Conservation (phyloP, 805 yeast species). For the Candida xiaguanensis region DNA sequence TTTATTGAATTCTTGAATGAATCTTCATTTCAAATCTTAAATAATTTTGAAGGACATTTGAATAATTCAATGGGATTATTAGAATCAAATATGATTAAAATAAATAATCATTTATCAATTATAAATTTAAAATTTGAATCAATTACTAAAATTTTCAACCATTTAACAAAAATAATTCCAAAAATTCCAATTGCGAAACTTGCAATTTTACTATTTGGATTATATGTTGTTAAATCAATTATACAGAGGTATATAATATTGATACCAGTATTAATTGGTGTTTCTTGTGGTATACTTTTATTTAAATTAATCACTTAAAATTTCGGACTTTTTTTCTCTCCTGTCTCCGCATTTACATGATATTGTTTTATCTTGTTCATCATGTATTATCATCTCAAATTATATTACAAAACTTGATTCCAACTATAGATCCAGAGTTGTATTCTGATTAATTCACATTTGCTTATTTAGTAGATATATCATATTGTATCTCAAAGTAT, state of each 20-base stretch:
- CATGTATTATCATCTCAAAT: neutral
- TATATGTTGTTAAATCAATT: too few species aligned
- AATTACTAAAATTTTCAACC: neutral
- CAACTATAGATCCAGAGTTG: conserved; percentile 16
- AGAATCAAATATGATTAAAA: conserved; percentile 3
- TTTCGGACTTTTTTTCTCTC: conserved; percentile 4
- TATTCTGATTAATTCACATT: conserved; percentile 31
- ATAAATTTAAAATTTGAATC: conserved; percentile 4
- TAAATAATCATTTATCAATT: neutral
- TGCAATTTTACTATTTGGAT: too few species aligned
- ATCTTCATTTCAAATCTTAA: conserved; percentile 3
- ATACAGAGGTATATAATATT: neutral
- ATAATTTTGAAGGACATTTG: conserved; percentile 5
- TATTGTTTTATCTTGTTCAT: neutral
- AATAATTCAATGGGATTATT: conserved; percentile 4
- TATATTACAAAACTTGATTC: neutral
- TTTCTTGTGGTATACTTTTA: too few species aligned
- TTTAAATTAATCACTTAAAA: too few species aligned
- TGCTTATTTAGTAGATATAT: conserved; percentile 41
- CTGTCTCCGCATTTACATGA: neutral
- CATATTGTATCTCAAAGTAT: conserved; percentile 36
- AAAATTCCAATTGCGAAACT: too few species aligned
- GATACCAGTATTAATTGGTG: too few species aligned
- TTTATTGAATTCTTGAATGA: neutral
- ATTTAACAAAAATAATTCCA: too few species aligned